Evolutionary conservation across 2,329 filamentous ascomycete species (phyloP).

Genomic region (Dryadomyces sulphureus): DNA sequence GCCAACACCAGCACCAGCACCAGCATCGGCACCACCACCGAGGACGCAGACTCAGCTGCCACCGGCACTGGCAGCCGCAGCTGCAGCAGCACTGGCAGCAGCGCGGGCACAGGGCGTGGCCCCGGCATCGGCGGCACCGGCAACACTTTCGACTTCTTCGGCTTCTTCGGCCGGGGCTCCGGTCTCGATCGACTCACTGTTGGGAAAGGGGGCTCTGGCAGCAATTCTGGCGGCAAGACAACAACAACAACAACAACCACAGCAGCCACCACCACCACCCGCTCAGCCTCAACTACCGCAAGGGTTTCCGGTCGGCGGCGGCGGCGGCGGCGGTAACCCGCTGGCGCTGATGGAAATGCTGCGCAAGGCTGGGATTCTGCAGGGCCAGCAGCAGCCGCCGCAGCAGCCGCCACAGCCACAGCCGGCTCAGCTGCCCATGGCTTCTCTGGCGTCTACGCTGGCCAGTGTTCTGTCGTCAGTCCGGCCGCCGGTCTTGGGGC

Average conservation of each 20-base stretch:
- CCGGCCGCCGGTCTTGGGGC: slow-evolving; percentile 6
- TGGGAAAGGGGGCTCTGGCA: slow-evolving; percentile 45
- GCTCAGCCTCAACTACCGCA: background rate
- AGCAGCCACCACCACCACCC: slow-evolving; percentile 21
- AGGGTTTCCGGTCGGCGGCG: background rate
- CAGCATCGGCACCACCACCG: slow-evolving; percentile 4
- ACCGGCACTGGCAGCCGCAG: slow-evolving; percentile 15
- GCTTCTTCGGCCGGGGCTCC: slow-evolving; percentile 20
- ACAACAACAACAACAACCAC: slow-evolving; percentile 21
- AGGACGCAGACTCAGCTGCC: slow-evolving; percentile 3
- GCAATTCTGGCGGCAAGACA: slow-evolving; percentile 34
- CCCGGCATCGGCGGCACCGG: slow-evolving; percentile 9
- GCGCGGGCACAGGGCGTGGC: slow-evolving; percentile 9
- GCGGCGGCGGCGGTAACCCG: slow-evolving; percentile 18
- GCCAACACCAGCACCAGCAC: slow-evolving; percentile 14
- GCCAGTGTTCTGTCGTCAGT: slow-evolving; percentile 14
- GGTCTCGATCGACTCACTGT: slow-evolving; percentile 41
- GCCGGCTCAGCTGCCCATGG: slow-evolving; percentile 20
- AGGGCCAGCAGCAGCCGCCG: slow-evolving; percentile 15
- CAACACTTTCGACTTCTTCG: background rate
- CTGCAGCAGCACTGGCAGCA: slow-evolving; percentile 9
- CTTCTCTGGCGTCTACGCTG: slow-evolving; percentile 11
- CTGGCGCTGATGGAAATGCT: slow-evolving; percentile 52
- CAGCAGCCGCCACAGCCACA: background rate
- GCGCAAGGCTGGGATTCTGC: slow-evolving; percentile 51